Conservation (phyloP, 495 filamentous ascomycete genomes). For the Penicillium lagena region DNA sequence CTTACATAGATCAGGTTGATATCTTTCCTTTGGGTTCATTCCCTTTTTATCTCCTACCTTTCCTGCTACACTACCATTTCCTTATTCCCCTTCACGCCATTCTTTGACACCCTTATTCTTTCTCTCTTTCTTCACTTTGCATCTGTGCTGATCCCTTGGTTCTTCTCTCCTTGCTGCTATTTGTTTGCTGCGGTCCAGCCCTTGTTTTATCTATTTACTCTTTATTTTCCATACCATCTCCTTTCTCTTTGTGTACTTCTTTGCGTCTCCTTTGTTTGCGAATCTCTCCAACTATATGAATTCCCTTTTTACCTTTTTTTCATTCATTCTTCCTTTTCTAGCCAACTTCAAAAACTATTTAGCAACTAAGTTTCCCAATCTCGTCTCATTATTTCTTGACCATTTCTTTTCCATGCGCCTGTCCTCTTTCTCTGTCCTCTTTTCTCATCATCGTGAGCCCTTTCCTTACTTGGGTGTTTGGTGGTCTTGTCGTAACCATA, state of each 20-base stretch:
- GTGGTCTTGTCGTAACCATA: neutral
- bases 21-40: constrained; percentile 24
- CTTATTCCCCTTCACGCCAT: neutral
- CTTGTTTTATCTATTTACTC: neutral
- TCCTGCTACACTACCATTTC: constrained; percentile 6
- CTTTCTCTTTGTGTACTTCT: constrained; percentile 27
- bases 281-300: constrained; percentile 28
- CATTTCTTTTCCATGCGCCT: neutral
- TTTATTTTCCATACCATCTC: constrained; percentile 32
- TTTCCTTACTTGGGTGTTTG: neutral
- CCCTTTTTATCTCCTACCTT: constrained; percentile 7
- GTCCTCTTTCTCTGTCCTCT: neutral
- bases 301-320: constrained; percentile 1
- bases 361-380: constrained; percentile 22
- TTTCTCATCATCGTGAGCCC: neutral
- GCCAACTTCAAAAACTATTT: constrained; percentile 32
- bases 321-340: constrained; percentile 18
- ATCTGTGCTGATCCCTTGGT: constrained; percentile 11
- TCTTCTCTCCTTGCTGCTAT: constrained; percentile 16
- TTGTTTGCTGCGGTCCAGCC: constrained; percentile 19
- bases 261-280: constrained; percentile 26
- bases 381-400: constrained; percentile 5
- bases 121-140: constrained; percentile 9
- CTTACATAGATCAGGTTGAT: constrained; percentile 41
- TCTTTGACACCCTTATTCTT: neutral